These are phyloP conservation scores for Candida tropicalis DNA, from an alignment of 1,139 yeast genomes.

Conservation along the genomic window DNA sequence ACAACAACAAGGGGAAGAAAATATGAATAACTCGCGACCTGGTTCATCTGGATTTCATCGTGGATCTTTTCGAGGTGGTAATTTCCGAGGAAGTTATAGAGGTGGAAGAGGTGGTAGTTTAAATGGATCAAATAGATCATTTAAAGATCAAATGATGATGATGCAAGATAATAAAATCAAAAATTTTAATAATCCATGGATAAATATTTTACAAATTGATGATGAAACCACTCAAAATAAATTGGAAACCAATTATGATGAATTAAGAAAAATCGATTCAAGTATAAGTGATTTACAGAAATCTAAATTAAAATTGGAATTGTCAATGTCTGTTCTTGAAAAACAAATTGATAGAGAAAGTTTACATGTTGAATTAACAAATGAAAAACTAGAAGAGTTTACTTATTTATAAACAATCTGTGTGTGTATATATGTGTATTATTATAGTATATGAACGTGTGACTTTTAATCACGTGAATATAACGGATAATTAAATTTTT, in stretches of 20 bases:
- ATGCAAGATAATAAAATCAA: slow-evolving; percentile 17
- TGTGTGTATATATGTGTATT: neutral
- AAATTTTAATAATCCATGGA: slow-evolving; percentile 32
- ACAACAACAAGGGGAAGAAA: neutral
- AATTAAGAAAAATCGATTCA: slow-evolving; percentile 25
- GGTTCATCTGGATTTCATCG: slow-evolving; percentile 4
- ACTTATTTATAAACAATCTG: slow-evolving; percentile 26
- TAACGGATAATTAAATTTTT: no score
- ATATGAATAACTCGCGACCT: neutral
- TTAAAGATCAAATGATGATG: slow-evolving; percentile 14
- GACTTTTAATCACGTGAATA: neutral
- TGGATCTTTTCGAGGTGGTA: slow-evolving; percentile 8
- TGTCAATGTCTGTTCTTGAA: slow-evolving; percentile 27
- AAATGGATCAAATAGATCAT: slow-evolving; percentile 10
- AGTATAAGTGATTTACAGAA: slow-evolving; percentile 31
- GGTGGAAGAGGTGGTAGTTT: slow-evolving; percentile 11
- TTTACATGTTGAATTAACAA: slow-evolving; percentile 38
- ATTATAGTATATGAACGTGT: neutral
- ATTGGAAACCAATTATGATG: slow-evolving; percentile 24
- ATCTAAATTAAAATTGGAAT: slow-evolving; percentile 24
- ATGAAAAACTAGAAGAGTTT: slow-evolving; percentile 47
- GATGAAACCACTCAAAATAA: slow-evolving; percentile 24
- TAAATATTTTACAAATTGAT: slow-evolving; percentile 25
- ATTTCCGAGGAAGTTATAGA: slow-evolving; percentile 11
- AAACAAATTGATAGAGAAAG: slow-evolving; percentile 36